Conservation (phyloP, 2,329 filamentous ascomycete genomes). For the Knoxdaviesia proteae region DNA sequence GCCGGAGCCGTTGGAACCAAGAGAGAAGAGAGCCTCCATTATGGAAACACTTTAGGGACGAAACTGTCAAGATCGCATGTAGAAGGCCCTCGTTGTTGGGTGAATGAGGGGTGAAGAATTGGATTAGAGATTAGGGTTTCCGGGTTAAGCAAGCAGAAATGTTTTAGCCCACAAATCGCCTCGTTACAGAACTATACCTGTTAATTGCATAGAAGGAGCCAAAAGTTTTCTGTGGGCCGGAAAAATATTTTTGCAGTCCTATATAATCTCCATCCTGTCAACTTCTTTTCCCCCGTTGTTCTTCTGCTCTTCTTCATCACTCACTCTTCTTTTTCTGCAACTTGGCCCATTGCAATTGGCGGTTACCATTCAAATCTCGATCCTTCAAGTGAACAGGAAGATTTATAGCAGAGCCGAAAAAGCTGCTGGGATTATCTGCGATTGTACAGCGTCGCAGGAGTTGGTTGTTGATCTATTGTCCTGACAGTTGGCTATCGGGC, state of each 20-base stretch:
- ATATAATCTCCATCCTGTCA: background rate
- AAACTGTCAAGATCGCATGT: no score
- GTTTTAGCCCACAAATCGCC: background rate
- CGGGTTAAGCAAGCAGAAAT: background rate
- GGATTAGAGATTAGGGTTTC: background rate
- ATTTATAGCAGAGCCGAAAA: no score
- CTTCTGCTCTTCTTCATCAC: background rate
- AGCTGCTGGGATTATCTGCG: no score
- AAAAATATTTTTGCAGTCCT: background rate
- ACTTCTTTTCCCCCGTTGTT: background rate
- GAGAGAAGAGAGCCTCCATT: slow-evolving; percentile 39
- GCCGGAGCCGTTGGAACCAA: slow-evolving; percentile 60
- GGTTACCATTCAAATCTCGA: no score
- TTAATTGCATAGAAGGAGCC: background rate
- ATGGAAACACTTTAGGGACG: background rate
- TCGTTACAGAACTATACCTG: no score
- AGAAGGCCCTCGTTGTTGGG: no score
- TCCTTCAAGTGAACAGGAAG: no score
- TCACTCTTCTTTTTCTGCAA: background rate
- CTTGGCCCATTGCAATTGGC: background rate
- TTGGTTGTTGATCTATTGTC: no score
- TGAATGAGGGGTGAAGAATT: background rate
- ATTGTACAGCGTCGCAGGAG: no score
- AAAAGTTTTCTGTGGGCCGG: background rate
- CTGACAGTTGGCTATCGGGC: no score